These are phyloP conservation scores for Erucastrum elatum DNA, from an alignment of 345 rosid species.

Conservation along the genomic window DNA sequence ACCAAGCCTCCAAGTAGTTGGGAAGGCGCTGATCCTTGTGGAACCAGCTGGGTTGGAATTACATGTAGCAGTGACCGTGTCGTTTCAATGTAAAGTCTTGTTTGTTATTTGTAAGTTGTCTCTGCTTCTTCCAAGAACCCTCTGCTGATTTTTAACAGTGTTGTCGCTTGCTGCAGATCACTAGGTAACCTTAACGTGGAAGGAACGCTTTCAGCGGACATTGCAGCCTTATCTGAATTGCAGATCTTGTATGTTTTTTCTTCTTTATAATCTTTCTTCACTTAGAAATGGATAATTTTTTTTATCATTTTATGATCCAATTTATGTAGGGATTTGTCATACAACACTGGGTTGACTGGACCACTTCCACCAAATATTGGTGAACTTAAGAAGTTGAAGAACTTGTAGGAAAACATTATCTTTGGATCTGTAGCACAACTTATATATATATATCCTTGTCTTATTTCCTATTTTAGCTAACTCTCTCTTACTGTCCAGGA, in stretches of 20 bases:
- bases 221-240: conserved; percentile 56
- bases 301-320: conserved; percentile 17
- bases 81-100: conserved; percentile 46
- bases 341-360: conserved; percentile 60
- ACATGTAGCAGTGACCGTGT: conserved; percentile 53
- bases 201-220: conserved; percentile 60
- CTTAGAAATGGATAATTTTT: conserved; percentile 14
- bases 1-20: conserved; percentile 56
- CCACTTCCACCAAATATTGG: conserved; percentile 66
- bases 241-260: conserved; percentile 54
- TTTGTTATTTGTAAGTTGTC: background rate
- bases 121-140: background rate
- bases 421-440: background rate
- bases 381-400: conserved; percentile 52
- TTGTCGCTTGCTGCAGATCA: conserved; percentile 50
- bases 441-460: background rate
- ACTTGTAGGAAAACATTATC: conserved; percentile 54
- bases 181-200: conserved; percentile 54
- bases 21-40: conserved; percentile 76
- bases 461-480: background rate
- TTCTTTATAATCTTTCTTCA: background rate
- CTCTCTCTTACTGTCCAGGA: conserved; percentile 43
- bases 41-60: conserved; percentile 69
- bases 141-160: background rate
- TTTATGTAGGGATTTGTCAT: conserved; percentile 77